Evolutionary conservation across 2,329 filamentous ascomycete genomes (phyloP).

Genomic region (Leptographium galeiforme): DNA sequence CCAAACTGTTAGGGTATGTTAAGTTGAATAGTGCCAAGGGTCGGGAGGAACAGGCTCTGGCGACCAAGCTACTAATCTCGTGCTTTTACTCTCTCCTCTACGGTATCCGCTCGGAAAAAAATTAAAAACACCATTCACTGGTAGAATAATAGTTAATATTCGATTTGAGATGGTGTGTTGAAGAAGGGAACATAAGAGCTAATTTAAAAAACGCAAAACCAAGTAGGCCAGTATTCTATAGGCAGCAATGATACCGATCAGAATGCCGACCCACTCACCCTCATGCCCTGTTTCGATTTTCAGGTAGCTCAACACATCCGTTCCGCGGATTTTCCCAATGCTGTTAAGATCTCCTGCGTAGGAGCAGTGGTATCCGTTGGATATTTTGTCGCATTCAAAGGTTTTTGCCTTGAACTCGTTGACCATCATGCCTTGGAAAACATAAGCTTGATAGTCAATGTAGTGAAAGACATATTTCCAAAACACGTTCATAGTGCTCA

Average conservation of each 20-base stretch:
- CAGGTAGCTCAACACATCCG: conserved; percentile 55
- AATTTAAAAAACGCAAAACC: neutral
- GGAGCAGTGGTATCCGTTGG: conserved; percentile 50
- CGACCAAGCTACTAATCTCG: too few relatives aligned
- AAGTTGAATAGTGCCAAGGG: too few relatives aligned
- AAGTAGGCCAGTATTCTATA: conserved; percentile 35
- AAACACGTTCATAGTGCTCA: conserved; percentile 62
- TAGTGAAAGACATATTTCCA: conserved; percentile 83
- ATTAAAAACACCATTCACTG: too few relatives aligned
- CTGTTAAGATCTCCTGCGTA: conserved; percentile 48
- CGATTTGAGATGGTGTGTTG: too few relatives aligned
- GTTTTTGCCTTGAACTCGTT: conserved; percentile 61
- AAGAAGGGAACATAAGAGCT: neutral
- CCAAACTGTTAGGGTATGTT: too few relatives aligned
- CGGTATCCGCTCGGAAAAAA: too few relatives aligned
- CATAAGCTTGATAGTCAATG: conserved; percentile 76
- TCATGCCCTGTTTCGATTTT: conserved; percentile 51
- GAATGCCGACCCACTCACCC: conserved; percentile 62
- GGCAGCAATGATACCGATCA: conserved; percentile 61
- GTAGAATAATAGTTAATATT: too few relatives aligned
- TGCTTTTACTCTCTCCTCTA: too few relatives aligned
- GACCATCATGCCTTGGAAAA: conserved; percentile 88
- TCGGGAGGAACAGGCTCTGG: too few relatives aligned
- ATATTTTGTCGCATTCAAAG: conserved; percentile 39
- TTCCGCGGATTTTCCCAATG: conserved; percentile 58